Conservation (phyloP, 768 basidiomycete species). For the Macrocybe gigantea region DNA sequence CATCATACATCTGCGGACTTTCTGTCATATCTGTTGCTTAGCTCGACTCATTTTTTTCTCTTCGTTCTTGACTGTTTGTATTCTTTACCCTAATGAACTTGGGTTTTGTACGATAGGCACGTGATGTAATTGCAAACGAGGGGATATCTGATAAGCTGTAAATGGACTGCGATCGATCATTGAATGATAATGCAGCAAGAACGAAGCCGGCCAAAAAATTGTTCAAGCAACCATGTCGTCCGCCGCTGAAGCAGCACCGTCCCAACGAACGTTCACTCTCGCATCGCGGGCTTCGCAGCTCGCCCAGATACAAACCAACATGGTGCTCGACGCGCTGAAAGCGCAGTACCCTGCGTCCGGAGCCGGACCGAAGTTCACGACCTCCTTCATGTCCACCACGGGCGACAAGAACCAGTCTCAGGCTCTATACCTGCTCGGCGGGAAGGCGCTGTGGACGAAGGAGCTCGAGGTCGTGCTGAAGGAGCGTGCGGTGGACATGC, state of each 20-base stretch:
- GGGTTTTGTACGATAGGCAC: too few species aligned
- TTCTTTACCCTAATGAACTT: too few species aligned
- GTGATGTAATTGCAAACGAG: too few species aligned
- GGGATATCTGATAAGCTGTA: too few species aligned
- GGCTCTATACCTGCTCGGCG: conserved; percentile 80
- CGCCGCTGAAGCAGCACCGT: conserved; percentile 2
- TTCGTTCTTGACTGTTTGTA: too few species aligned
- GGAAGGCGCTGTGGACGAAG: conserved; percentile 94
- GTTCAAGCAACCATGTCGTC: neutral
- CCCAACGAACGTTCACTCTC: conserved; percentile 56
- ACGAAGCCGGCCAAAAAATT: too few species aligned
- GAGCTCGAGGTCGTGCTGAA: conserved; percentile 87
- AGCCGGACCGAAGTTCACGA: conserved; percentile 36
- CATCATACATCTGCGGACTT: too few species aligned
- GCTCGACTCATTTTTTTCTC: too few species aligned
- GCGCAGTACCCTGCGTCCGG: conserved; percentile 42
- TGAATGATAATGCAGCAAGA: too few species aligned
- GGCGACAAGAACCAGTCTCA: conserved; percentile 91
- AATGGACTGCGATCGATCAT: too few species aligned
- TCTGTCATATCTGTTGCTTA: too few species aligned
- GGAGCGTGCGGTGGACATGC: conserved; percentile 73
- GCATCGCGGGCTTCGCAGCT: conserved; percentile 87
- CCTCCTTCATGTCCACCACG: conserved; percentile 55
- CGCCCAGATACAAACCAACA: conserved; percentile 85
- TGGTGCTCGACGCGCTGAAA: conserved; percentile 62